Percentiles rank a stretch among this genome's conserved stretches.
phyloP scores from a whole-genome alignment of 1,284 basidiomycete genomes.

The Athelia sp. region DNA sequence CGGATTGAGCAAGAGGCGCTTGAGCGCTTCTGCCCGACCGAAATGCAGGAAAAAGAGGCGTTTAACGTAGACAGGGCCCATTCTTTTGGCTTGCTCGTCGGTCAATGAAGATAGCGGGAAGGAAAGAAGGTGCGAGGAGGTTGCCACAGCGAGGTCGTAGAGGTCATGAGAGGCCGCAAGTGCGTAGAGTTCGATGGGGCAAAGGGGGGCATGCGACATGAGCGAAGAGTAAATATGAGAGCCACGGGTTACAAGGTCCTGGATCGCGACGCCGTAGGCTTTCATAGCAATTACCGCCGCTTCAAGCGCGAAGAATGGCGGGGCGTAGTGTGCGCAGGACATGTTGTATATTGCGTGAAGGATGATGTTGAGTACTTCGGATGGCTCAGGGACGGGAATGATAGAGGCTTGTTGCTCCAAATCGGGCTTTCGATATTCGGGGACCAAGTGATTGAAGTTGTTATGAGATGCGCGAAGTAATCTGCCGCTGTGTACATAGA shows the following conservation, averaged over 20 bases:
- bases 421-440: slow-evolving; percentile 23
- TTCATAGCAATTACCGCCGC: slow-evolving; percentile 42
- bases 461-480: slow-evolving; percentile 51
- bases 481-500: slow-evolving; percentile 53
- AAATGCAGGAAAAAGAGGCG: slow-evolving; percentile 56
- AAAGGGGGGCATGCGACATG: slow-evolving; percentile 49
- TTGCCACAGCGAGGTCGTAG: slow-evolving; percentile 53
- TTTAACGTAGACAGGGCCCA: slow-evolving; percentile 58
- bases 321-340: slow-evolving; percentile 57
- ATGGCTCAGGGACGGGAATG: slow-evolving; percentile 43
- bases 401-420: slow-evolving; percentile 36
- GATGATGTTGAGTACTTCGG: slow-evolving; percentile 53
- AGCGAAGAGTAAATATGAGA: slow-evolving; percentile 39
- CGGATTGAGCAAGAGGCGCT: slow-evolving; percentile 49
- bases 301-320: slow-evolving; percentile 43
- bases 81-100: slow-evolving; percentile 53
- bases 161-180: slow-evolving; percentile 52
- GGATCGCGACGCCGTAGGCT: slow-evolving; percentile 47
- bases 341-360: slow-evolving; percentile 58
- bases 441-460: slow-evolving; percentile 37
- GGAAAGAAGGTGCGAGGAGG: slow-evolving; percentile 56
- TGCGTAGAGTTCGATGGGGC: slow-evolving; percentile 53
- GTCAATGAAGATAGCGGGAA: slow-evolving; percentile 50
- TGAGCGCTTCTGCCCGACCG: slow-evolving; percentile 43
- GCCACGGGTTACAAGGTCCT: slow-evolving; percentile 31